Base-by-base conservation (phyloP, 139 green algal species). In the Haematococcus sp. region DNA sequence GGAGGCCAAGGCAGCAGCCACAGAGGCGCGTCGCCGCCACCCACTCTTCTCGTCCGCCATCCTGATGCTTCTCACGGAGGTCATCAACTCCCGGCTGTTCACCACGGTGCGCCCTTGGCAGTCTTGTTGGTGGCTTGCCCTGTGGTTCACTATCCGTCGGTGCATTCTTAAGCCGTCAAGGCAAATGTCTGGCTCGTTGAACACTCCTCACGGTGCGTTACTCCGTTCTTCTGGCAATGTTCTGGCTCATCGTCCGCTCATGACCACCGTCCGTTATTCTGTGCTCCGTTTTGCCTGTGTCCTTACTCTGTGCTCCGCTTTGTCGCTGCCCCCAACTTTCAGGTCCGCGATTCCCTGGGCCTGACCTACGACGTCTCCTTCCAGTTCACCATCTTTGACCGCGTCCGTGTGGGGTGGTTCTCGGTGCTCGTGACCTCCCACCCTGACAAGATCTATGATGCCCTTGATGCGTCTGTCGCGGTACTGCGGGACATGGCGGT, bases 321-420 rank as follows among this genome's bases (percentile, higher is more conserved):
- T 7, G 3, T 43, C 16, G 3, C 32, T 19, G 2, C 31, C 5
- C 19, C n/a, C n/a, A n/a, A n/a, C 34, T 32, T 51, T 30, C 79
- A 86, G 59, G 89, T 96, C 61, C 84, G 96, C 3, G 96, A 99
- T 85, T 88, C 91, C 1, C 85, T 99, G 67, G 94, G 94, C 17
- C 88, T 99, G 54, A 99, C 96, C 0, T 99, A 99, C 71, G 96
- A 99, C 71, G 96, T 98, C 19, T 95, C 88, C 15, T 98, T 99
- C 70, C 93, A 98, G 86, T 76, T 86, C n/a, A 86, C 80, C n/a
- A 75, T 83, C 25, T 85, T 87, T 70, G 84, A 90, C 61, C 73
- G 79, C 25, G 67, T 90, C 20, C 65, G 81, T 2, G 56, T 40
- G 5, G 79, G 74, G n/a, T 85, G 75, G 93, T 98, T 92, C 84